These are phyloP conservation scores for Aspergillus proliferans DNA, from an alignment of 2,329 filamentous ascomycete genomes.

Conservation along the genomic window DNA sequence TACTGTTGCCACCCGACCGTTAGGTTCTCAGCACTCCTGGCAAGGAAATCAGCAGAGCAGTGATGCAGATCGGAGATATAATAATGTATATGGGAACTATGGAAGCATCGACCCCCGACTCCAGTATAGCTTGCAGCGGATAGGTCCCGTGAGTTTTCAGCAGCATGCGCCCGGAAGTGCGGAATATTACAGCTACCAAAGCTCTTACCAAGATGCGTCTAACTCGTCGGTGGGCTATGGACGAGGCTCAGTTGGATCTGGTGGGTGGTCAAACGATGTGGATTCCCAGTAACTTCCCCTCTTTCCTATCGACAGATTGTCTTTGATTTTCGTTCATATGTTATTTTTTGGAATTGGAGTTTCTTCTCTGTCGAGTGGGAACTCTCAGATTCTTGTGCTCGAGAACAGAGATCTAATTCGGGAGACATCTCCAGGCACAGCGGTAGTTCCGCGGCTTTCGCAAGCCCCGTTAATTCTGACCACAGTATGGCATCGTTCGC, in stretches of 20 bases:
- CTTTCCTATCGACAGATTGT: constrained; percentile 4
- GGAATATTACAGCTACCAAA: constrained; percentile 13
- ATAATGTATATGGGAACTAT: constrained; percentile 15
- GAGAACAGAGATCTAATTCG: constrained; percentile 11
- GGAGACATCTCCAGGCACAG: constrained; percentile 15
- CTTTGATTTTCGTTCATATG: neutral
- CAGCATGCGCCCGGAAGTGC: constrained; percentile 4
- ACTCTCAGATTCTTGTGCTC: neutral
- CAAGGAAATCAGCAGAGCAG: constrained; percentile 12
- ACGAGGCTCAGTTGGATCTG: constrained; percentile 19
- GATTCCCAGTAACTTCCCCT: constrained; percentile 26
- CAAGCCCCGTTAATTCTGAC: constrained; percentile 25
- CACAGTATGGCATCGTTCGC: constrained; percentile 16
- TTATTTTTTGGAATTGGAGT: neutral
- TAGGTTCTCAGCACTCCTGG: constrained; percentile 11
- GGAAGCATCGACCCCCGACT: constrained; percentile 13
- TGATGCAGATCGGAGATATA: constrained; percentile 17
- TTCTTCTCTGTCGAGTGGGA: neutral
- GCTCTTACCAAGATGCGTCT: constrained; percentile 16
- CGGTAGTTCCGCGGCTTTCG: constrained; percentile 21
- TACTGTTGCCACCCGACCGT: constrained; percentile 7
- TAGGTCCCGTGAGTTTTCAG: constrained; percentile 10
- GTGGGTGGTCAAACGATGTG: constrained; percentile 21
- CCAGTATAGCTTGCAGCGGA: constrained; percentile 14
- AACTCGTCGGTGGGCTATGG: constrained; percentile 13